Base-by-base conservation (phyloP, 225 moss, liverwort and hornwort genomes). In the Physcomitrium patens region DNA sequence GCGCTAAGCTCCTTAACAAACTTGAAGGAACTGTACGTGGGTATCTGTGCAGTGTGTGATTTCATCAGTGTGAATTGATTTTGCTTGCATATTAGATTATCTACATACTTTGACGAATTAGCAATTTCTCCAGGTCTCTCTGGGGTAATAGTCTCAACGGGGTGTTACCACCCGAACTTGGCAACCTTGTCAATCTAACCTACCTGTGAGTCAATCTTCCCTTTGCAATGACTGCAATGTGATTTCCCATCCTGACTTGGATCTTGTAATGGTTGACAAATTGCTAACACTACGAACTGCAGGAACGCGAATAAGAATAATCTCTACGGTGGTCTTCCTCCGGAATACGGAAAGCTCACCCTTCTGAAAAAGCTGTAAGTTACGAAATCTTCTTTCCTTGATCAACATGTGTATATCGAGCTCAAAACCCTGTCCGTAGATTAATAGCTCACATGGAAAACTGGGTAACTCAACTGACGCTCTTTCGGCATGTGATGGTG, bases 11-110 rank as follows among this genome's bases (percentile, higher is more conserved):
- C 81, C 19, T 62, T 85, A 68, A 41, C 3, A 57, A 76, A 63
- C 58, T 58, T 85, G 75, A 64, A 67, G 57, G 85, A 81, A 68
- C 54, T 85, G 85, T 85, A 58, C 74, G 85, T 81, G 57, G 31
- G 57, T 3, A 3, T 44, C 10, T 60, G 2, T 13, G 10, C 9
- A 44, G 7, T 19, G 5, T 63, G 23, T 19, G 48, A 11, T 55
- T 37, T 71, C 44, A n/a, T 20, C 62, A n/a, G 1, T 10, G 46
- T 15, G 23, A 23, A 14, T 69, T 8, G 8, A 12, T 12, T 41
- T 68, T 10, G 31, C 13, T 28, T 24, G 8, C n/a, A 0, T 28
- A 59, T 41, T 23, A 19, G 9, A 16, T 27, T 11, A 8, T 27
- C 14, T 19, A 67, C 3, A 26, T 2, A 67, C 5, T 28, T 0